A percentile compares a stretch with the other conserved stretches of the same genome.
These are phyloP conservation scores for Fomitiporia mediterranea DNA, from an alignment of 1,284 basidiomycete genomes.

Conservation along the genomic window DNA sequence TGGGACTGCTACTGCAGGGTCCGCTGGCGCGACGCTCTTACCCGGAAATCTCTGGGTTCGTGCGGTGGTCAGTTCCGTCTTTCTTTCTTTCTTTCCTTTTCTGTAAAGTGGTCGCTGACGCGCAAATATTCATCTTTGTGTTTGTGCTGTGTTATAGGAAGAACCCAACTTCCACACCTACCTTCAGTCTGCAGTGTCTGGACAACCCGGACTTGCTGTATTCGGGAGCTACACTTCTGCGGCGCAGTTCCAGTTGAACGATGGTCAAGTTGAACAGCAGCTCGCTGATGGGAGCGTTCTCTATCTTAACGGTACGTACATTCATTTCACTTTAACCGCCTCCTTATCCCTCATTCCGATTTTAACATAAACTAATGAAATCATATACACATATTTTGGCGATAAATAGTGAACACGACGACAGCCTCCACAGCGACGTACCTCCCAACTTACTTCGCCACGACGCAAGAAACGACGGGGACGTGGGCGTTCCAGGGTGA, in stretches of 20 bases:
- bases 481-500: conserved; percentile 29
- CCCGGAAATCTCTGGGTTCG: conserved; percentile 56
- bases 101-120: neutral
- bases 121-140: neutral
- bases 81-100: neutral
- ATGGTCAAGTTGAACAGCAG: conserved; percentile 50
- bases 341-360: no score
- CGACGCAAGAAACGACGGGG: conserved; percentile 25
- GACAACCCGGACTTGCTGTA: conserved; percentile 45
- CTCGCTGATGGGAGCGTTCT: conserved; percentile 32
- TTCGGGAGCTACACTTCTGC: conserved; percentile 46
- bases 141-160: conserved; percentile 33
- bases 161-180: conserved; percentile 65
- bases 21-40: conserved; percentile 32
- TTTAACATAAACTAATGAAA: conserved; percentile 29
- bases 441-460: conserved; percentile 26
- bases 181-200: conserved; percentile 45
- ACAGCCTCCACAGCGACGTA: conserved; percentile 18
- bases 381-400: neutral
- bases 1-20: conserved; percentile 20
- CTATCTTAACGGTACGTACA: conserved; percentile 21
- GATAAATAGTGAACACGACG: conserved; percentile 18
- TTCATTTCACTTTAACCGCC: no score
- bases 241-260: conserved; percentile 51
- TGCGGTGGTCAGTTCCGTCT: conserved; percentile 43